Evolutionary conservation across 148 eudicot genomes (phyloP), one percentile per base, ranked within the genome.

Genomic region (Gaultheria prostrata): DNA sequence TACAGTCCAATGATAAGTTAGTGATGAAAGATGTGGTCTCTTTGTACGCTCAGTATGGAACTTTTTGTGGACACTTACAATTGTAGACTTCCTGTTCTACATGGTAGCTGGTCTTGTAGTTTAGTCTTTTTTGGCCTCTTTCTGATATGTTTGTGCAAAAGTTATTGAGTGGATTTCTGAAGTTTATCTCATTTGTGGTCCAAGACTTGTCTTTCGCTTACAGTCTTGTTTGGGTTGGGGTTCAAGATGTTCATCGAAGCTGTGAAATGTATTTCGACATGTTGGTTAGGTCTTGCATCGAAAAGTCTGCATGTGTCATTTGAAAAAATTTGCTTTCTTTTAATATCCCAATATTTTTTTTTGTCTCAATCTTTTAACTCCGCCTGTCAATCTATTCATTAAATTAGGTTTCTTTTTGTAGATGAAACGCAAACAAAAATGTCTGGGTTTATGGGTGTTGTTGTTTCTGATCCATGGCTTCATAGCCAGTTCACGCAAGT

Each of bases 401-500:
- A 39, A 61, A 53, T 71, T 67, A 84, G 83, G 54, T 80, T 80
- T 83, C 81, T 33, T 79, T 50, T 24, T 39, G 54, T 32, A 50
- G 48, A 80, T 88, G 82, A 32, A 53, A 82, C 24, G 8, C 76
- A 59, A 57, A 51, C 74, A 80, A 61, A 61, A 32, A 93, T 94
- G 98, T 92, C 97, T 83, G 85, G 91, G 59, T 90, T 79, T 80
- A 94, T 65, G 82, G 98, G 97, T 50, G 91, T 95, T 56, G 3
- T 92, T 53, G 93, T 95, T 75, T 95, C 98, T 85, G 98, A 95
- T 95, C 92, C 90, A 77, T 85, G 87, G 91, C 90, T 95, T 79
- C 97, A 95, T 76, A 93, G 94, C 84, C 98, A 95, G 85, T 95
- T 95, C 85, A 95, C 98, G 24, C 95, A 92, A 91, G 93, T 92